Conservation (phyloP, 2,329 filamentous ascomycete species). For the Fusarium torreyae region DNA sequence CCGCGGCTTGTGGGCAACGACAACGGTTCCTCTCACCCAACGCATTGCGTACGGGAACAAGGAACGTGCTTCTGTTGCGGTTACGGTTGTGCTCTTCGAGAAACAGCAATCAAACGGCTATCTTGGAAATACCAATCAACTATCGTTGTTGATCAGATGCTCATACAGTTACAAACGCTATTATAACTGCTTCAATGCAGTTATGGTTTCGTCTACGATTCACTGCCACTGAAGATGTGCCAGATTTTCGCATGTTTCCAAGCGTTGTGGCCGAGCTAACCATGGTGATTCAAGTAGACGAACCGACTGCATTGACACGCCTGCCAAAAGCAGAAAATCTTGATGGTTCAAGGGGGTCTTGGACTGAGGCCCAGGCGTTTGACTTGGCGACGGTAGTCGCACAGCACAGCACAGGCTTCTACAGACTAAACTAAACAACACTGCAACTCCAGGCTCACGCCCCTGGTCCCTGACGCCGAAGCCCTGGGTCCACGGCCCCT, state of each 20-base stretch:
- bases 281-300: slow-evolving; percentile 26
- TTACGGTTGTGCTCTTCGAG: slow-evolving; percentile 15
- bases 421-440: slow-evolving; percentile 41
- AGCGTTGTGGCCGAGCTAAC: slow-evolving; percentile 3
- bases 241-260: slow-evolving; percentile 22
- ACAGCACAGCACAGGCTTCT: slow-evolving; percentile 30
- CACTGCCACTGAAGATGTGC: slow-evolving; percentile 29
- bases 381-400: slow-evolving; percentile 47
- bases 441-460: slow-evolving; percentile 27
- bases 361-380: slow-evolving; percentile 41
- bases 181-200: slow-evolving; percentile 34
- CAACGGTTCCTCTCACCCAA: slow-evolving; percentile 39
- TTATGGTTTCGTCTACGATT: slow-evolving; percentile 36
- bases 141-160: slow-evolving; percentile 4
- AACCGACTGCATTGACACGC: slow-evolving; percentile 21
- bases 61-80: slow-evolving; percentile 22
- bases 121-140: slow-evolving; percentile 34
- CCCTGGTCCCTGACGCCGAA: slow-evolving; percentile 38
- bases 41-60: slow-evolving; percentile 23
- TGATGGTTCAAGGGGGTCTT: slow-evolving; percentile 38
- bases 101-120: slow-evolving; percentile 41
- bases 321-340: slow-evolving; percentile 20
- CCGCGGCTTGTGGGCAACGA: slow-evolving; percentile 31
- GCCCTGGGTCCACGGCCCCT: slow-evolving; percentile 43
- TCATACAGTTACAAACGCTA: slow-evolving; percentile 27